Evolutionary conservation across 768 basidiomycete species (phyloP).

Genomic region (Boletus vermiculosoides): DNA sequence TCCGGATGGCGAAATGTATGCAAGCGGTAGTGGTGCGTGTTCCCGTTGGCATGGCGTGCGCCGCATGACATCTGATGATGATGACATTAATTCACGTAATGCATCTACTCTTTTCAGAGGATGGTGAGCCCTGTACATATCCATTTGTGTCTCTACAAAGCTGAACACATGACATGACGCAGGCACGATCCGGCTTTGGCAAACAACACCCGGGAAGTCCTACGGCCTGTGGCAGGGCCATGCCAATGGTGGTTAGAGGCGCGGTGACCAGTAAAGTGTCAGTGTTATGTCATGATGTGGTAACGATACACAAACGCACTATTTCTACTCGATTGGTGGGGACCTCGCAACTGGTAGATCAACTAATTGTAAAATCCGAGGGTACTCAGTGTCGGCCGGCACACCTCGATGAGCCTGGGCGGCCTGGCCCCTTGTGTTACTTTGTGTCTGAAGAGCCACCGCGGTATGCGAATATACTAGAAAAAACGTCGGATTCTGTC

Average conservation of each 20-base stretch:
- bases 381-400: not conserved
- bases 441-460: not conserved
- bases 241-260: slow-evolving; percentile 38
- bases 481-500: too few relatives aligned
- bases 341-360: slow-evolving; percentile 11
- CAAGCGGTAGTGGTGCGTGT: slow-evolving; percentile 88
- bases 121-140: slow-evolving; percentile 47
- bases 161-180: slow-evolving; percentile 11
- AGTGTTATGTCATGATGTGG: slow-evolving; percentile 7
- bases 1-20: slow-evolving; percentile 97
- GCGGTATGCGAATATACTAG: not conserved
- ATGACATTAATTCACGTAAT: slow-evolving; percentile 4
- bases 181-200: slow-evolving; percentile 97
- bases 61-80: slow-evolving; percentile 9
- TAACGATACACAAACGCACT: slow-evolving; percentile 7
- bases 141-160: not conserved
- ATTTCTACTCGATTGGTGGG: slow-evolving; percentile 12
- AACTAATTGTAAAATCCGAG: slow-evolving; percentile 20
- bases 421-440: not conserved
- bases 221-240: slow-evolving; percentile 89
- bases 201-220: slow-evolving; percentile 89
- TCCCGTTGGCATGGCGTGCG: slow-evolving; percentile 4
- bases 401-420: not conserved
- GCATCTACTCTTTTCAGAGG: slow-evolving; percentile 49
- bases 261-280: not conserved